These are phyloP conservation scores for Botryotinia calthae DNA, from an alignment of 2,329 filamentous ascomycete species.

Conservation along the genomic window DNA sequence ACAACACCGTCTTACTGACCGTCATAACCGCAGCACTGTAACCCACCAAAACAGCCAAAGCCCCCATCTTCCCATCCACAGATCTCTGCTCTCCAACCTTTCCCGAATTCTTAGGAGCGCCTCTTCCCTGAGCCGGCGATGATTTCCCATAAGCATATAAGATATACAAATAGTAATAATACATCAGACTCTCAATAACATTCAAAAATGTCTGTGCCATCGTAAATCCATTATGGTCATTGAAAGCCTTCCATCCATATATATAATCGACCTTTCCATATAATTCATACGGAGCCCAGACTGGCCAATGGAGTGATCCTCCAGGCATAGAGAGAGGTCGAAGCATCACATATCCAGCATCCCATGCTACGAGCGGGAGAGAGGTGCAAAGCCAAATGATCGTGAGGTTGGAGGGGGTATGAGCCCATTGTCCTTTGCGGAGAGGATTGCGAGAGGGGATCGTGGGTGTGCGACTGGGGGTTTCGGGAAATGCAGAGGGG, in stretches of 20 bases:
- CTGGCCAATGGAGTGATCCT: constrained; percentile 56
- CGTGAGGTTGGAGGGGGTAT: constrained; percentile 57
- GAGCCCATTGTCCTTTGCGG: constrained; percentile 47
- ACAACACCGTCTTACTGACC: constrained; percentile 64
- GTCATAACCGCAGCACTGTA: constrained; percentile 62
- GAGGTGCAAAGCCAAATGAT: constrained; percentile 61
- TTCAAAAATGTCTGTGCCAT: constrained; percentile 61
- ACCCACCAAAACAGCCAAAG: constrained; percentile 55
- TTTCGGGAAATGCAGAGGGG: constrained; percentile 48
- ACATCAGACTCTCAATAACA: constrained; percentile 56
- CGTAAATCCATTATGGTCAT: constrained; percentile 61
- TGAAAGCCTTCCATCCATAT: constrained; percentile 63
- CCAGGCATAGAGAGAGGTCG: constrained; percentile 68
- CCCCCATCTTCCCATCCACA: constrained; percentile 51
- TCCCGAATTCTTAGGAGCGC: constrained; percentile 41
- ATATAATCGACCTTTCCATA: constrained; percentile 65
- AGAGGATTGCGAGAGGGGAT: neutral
- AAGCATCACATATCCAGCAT: constrained; percentile 63
- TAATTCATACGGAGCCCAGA: constrained; percentile 65
- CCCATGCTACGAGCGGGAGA: constrained; percentile 67
- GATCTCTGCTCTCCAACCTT: constrained; percentile 49
- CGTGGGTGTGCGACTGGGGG: constrained; percentile 31
- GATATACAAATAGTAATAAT: constrained; percentile 58
- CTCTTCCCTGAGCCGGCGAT: constrained; percentile 33
- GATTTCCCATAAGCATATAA: constrained; percentile 46